These are phyloP conservation scores for Lasiodiplodia sp. DNA, from an alignment of 2,329 filamentous ascomycete species.

Conservation along the genomic window DNA sequence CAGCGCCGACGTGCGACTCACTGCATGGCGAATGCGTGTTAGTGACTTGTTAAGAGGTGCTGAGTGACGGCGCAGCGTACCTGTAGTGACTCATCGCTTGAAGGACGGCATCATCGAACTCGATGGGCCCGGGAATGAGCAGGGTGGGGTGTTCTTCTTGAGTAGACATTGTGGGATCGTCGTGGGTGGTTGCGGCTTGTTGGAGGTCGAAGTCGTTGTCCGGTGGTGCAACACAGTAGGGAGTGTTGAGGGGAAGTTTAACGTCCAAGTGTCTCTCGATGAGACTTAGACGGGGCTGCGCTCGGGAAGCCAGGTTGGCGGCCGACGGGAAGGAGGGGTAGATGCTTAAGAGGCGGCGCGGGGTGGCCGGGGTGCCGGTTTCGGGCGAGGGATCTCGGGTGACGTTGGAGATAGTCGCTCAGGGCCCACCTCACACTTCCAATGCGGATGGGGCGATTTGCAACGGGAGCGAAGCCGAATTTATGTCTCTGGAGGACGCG, in stretches of 20 bases:
- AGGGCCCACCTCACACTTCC: constrained; percentile 18
- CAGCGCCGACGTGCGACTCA: constrained; percentile 90
- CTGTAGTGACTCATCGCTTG: constrained; percentile 95
- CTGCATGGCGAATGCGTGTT: constrained; percentile 53
- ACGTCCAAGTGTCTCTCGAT: constrained; percentile 68
- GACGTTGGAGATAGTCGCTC: constrained; percentile 13
- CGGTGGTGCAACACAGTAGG: constrained; percentile 62
- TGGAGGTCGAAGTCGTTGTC: constrained; percentile 60
- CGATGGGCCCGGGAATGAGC: constrained; percentile 96
- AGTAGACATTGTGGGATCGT: constrained; percentile 59
- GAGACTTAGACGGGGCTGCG: constrained; percentile 61
- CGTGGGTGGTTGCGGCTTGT: neutral
- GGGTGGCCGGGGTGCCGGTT: constrained; percentile 23
- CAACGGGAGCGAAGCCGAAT: constrained; percentile 8
- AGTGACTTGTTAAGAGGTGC: constrained; percentile 13
- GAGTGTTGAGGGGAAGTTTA: constrained; percentile 66
- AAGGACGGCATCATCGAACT: constrained; percentile 97
- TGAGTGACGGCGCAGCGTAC: constrained; percentile 53
- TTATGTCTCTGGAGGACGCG: constrained; percentile 12
- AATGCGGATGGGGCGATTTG: constrained; percentile 12
- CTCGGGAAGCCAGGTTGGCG: constrained; percentile 58
- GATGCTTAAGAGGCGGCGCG: constrained; percentile 29
- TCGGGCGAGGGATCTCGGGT: constrained; percentile 14
- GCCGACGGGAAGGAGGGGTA: constrained; percentile 39
- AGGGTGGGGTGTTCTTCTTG: constrained; percentile 73